Conservation (phyloP, 2,329 filamentous ascomycete genomes). For the Decorospora gaudefroyi region DNA sequence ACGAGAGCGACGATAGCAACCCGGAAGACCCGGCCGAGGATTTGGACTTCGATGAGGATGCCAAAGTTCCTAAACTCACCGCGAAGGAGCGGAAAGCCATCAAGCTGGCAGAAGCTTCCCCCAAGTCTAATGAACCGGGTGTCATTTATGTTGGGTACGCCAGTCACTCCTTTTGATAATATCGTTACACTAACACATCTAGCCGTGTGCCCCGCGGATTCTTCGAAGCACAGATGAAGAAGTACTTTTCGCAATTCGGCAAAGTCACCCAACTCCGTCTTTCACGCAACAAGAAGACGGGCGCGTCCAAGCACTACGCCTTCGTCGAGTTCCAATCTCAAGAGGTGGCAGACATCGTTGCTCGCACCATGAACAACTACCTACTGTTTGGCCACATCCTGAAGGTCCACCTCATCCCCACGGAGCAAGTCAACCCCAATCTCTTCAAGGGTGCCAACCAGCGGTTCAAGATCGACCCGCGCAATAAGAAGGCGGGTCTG, state of each 20-base stretch:
- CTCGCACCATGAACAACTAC: conserved; percentile 97
- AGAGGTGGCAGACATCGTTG: conserved; percentile 87
- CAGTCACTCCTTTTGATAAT: not conserved
- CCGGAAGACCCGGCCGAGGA: conserved; percentile 47
- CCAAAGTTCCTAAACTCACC: conserved; percentile 36
- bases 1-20: conserved; percentile 51
- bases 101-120: conserved; percentile 56
- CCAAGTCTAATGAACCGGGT: conserved; percentile 65
- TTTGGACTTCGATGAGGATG: conserved; percentile 44
- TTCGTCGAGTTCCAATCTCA: conserved; percentile 84
- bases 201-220: conserved; percentile 89
- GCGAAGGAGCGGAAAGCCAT: conserved; percentile 49
- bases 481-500: conserved; percentile 82
- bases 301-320: conserved; percentile 88
- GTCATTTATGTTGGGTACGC: conserved; percentile 80
- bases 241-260: conserved; percentile 94
- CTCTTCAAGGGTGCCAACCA: conserved; percentile 90
- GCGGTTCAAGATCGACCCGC: conserved; percentile 85
- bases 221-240: conserved; percentile 93
- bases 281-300: conserved; percentile 89
- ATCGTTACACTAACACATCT: conserved; percentile 1
- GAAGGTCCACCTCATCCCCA: conserved; percentile 78
- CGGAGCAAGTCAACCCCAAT: conserved; percentile 76
- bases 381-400: conserved; percentile 92
- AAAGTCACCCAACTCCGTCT: conserved; percentile 77